phyloP scores from a whole-genome alignment of 805 yeast species.

The Lipomyces yamadae region DNA sequence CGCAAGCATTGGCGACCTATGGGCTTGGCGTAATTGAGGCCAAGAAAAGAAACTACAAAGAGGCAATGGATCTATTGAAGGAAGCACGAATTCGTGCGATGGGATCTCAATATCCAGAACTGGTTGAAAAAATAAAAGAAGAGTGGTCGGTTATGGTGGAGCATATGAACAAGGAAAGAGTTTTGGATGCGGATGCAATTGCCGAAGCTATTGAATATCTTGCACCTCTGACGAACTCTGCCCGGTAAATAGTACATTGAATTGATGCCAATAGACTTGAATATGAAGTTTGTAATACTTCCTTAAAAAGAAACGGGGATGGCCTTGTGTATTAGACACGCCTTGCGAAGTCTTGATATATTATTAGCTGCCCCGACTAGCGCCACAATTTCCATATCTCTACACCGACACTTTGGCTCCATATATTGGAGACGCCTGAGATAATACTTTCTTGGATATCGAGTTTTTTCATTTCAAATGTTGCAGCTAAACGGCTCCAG shows the following conservation, averaged over 20 bases:
- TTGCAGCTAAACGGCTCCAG: conserved; percentile 12
- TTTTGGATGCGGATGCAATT: conserved; percentile 10
- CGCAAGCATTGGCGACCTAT: conserved; percentile 79
- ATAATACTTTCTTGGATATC: conserved; percentile 8
- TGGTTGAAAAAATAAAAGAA: conserved; percentile 65
- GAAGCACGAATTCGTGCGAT: conserved; percentile 74
- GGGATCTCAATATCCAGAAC: conserved; percentile 65
- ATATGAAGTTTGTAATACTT: no score
- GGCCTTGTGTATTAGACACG: no score
- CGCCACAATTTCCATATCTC: conserved; percentile 26
- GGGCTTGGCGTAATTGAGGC: conserved; percentile 81
- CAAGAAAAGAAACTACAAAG: conserved; percentile 60
- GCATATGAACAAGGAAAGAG: conserved; percentile 36
- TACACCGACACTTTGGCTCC: conserved; percentile 22
- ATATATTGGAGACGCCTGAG: conserved; percentile 9
- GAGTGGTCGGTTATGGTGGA: conserved; percentile 62
- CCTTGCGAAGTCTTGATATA: not conserved
- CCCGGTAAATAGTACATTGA: not conserved
- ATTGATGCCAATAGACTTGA: not conserved
- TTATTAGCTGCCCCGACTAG: not conserved
- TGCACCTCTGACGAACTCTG: not conserved
- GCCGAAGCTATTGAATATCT: conserved; percentile 20
- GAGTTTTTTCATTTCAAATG: conserved; percentile 15
- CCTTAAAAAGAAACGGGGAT: no score
- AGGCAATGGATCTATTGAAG: conserved; percentile 64